Evolutionary conservation across 192 early-diverging fungal genomes (phyloP).

Genomic region (Entomortierella beljakovae): DNA sequence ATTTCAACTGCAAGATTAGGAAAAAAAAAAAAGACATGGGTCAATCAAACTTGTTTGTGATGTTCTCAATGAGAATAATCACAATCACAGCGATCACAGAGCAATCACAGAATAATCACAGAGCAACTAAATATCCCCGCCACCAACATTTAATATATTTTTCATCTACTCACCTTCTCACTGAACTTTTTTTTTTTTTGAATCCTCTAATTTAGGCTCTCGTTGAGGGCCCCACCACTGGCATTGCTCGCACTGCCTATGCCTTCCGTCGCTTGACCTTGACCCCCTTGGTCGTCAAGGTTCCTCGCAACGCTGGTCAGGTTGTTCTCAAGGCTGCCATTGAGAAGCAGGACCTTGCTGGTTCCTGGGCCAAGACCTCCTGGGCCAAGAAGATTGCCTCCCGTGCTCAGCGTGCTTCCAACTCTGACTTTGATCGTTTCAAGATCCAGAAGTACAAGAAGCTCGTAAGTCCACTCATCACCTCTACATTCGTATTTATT

Average conservation of each 20-base stretch:
- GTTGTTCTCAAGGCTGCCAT: slow-evolving; percentile 81
- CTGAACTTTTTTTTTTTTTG: no score
- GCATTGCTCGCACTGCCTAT: slow-evolving; percentile 88
- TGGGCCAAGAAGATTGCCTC: slow-evolving; percentile 97
- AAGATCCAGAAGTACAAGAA: slow-evolving; percentile 95
- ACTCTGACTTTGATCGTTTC: slow-evolving; percentile 98
- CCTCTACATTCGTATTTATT: not conserved
- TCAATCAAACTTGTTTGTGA: no score
- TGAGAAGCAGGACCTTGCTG: slow-evolving; percentile 86
- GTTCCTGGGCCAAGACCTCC: slow-evolving; percentile 86
- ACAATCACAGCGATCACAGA: no score
- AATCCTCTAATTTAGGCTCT: slow-evolving; percentile 70
- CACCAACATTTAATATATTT: no score
- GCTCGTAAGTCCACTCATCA: slow-evolving; percentile 68
- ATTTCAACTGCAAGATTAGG: no score
- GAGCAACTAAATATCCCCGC: no score
- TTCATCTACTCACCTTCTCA: not conserved
- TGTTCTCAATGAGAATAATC: no score
- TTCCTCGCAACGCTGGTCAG: slow-evolving; percentile 84
- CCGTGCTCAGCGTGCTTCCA: slow-evolving; percentile 79
- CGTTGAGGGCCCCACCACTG: slow-evolving; percentile 97
- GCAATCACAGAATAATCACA: no score
- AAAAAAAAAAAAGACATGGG: no score
- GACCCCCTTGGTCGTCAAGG: slow-evolving; percentile 86
- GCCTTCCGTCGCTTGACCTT: slow-evolving; percentile 92